phyloP scores from a whole-genome alignment of 768 basidiomycete species.

The Cystofilobasidium macerans region DNA sequence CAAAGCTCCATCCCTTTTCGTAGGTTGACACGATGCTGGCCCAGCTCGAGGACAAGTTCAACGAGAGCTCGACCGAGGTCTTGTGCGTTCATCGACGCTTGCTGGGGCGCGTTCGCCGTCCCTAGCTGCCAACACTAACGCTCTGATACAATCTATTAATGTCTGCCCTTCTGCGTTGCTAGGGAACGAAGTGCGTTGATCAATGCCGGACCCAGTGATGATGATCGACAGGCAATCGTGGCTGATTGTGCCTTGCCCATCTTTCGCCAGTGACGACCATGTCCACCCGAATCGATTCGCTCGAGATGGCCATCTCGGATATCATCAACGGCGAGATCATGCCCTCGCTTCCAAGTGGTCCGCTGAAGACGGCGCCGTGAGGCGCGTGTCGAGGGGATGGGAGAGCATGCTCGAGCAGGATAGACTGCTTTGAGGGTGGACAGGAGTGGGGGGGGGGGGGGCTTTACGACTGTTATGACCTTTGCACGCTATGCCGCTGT shows the following conservation, averaged over 20 bases:
- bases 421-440: neutral
- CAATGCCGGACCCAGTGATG: no score
- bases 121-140: no score
- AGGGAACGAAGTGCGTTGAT: slow-evolving; percentile 3
- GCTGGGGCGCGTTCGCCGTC: no score
- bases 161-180: no score
- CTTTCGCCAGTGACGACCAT: slow-evolving; percentile 17
- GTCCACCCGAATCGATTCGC: slow-evolving; percentile 22
- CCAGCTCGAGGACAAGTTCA: slow-evolving; percentile 25
- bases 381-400: neutral
- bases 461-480: neutral
- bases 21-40: slow-evolving; percentile 21
- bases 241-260: neutral
- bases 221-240: neutral
- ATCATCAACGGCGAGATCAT: slow-evolving; percentile 16
- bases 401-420: no score
- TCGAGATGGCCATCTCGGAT: slow-evolving; percentile 18
- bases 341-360: neutral
- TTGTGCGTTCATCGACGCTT: slow-evolving; percentile 17
- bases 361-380: neutral
- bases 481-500: neutral
- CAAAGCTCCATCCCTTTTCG: no score
- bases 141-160: no score
- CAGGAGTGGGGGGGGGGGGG: neutral
- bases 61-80: slow-evolving; percentile 19